Base-by-base conservation (phyloP, 1,284 basidiomycete species). In the Tilletia indica region DNA sequence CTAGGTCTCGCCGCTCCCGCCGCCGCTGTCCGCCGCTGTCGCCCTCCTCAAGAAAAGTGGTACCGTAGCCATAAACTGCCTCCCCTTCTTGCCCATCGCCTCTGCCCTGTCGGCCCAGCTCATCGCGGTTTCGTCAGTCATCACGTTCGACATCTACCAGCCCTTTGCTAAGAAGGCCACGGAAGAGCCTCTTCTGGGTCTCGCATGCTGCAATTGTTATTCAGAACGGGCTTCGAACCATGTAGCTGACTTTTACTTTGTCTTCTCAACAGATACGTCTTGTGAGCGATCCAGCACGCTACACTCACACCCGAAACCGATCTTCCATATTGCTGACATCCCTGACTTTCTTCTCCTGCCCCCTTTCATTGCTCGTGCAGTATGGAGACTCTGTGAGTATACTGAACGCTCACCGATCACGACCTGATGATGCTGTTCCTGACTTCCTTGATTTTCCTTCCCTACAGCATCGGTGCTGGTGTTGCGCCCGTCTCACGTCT, bases 401-500 rank as follows among this genome's bases (percentile, higher is more conserved):
- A n/a, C n/a, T n/a, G n/a, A n/a, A n/a, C n/a, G n/a, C 5, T 54
- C 8, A 12, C 42, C 42, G 42, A 45, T 12, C 42, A 45, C 42
- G 42, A 45, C 5, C 42, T 45, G n/a, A n/a, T n/a, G n/a, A 45
- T 12, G 42, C 5, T 45, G 6, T 5, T 45, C 42, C n/a, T n/a
- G n/a, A 25, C 49, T 54, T 16, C 21, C n/a, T 25, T 6, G 4
- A 5, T n/a, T n/a, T n/a, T 19, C 19, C 49, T 5, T 25, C 21
- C 49, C 21, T 16, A n/a, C n/a, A 54, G 49, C 67, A 89, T 96
- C 19, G 93, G 93, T 0, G 91, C 91, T 2, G 93, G 89, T 1
- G 94, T 95, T 48, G 90, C 91, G 4, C 94, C 94, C n/a, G n/a
- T n/a, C n/a, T n/a, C n/a, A n/a, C 2, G 92, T 95, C 77, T 93